phyloP scores from a whole-genome alignment of 1,139 yeast genomes.

The Geotrichum phurueaensis region DNA sequence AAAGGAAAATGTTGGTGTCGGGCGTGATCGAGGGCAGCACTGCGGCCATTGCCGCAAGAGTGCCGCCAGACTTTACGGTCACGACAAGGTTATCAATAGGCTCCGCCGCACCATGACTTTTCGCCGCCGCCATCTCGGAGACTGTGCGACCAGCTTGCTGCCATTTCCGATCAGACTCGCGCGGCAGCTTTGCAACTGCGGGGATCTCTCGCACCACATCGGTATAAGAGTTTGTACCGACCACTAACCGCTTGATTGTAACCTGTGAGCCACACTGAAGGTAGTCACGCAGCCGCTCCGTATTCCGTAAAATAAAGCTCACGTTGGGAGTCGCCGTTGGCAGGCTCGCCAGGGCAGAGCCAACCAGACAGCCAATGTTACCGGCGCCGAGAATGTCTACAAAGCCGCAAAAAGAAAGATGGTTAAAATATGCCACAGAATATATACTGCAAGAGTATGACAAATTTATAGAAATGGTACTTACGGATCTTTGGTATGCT shows the following conservation, averaged over 20 bases:
- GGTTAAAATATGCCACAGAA: background rate
- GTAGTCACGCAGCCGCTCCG: conserved; percentile 40
- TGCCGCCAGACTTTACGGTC: conserved; percentile 59
- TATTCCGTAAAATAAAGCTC: conserved; percentile 42
- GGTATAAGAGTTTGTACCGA: conserved; percentile 15
- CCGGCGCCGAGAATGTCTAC: conserved; percentile 38
- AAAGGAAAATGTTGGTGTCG: conserved; percentile 52
- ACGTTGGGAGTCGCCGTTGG: conserved; percentile 35
- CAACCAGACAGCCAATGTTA: conserved; percentile 37
- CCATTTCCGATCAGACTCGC: background rate
- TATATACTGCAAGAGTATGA: background rate
- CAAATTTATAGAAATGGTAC: background rate
- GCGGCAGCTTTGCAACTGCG: conserved; percentile 9
- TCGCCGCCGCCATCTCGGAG: background rate
- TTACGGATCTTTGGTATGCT: background rate
- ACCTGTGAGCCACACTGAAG: conserved; percentile 39
- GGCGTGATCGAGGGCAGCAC: conserved; percentile 40
- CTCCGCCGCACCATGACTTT: conserved; percentile 9
- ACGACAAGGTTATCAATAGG: conserved; percentile 51
- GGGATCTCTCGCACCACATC: conserved; percentile 15
- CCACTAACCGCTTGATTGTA: conserved; percentile 21
- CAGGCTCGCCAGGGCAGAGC: conserved; percentile 34
- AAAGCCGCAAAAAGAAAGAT: background rate
- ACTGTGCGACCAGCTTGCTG: background rate
- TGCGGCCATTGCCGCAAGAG: conserved; percentile 44